A percentile compares a stretch with the other conserved stretches of the same genome.
Conservation (phyloP, 2,329 filamentous ascomycete species). For the Colletotrichum tropicale region DNA sequence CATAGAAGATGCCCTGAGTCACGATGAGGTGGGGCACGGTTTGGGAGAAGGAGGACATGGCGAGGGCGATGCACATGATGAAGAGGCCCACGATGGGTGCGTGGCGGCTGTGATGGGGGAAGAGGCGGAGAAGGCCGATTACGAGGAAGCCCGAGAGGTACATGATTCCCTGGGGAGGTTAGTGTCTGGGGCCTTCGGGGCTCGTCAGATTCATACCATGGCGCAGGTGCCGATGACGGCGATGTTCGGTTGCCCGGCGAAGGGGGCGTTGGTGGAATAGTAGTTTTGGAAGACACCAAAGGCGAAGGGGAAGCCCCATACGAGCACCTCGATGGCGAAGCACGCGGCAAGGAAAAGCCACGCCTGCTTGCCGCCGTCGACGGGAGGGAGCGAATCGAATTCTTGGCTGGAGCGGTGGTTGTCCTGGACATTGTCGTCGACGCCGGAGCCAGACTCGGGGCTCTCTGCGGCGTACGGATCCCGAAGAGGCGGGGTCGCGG, state of each 20-base stretch:
- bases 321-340: slow-evolving; percentile 56
- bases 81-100: slow-evolving; percentile 50
- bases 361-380: slow-evolving; percentile 40
- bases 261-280: slow-evolving; percentile 65
- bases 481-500: not conserved
- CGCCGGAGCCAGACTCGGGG: not conserved
- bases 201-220: slow-evolving; percentile 44
- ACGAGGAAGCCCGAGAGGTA: slow-evolving; percentile 58
- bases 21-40: slow-evolving; percentile 59
- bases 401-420: not conserved
- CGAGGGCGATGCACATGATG: slow-evolving; percentile 56
- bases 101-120: slow-evolving; percentile 43
- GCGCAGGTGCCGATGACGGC: slow-evolving; percentile 69
- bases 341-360: slow-evolving; percentile 33
- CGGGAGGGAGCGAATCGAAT: slow-evolving; percentile 33
- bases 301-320: slow-evolving; percentile 69
- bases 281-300: slow-evolving; percentile 76
- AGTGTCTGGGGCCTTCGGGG: not conserved
- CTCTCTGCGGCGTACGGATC: not conserved
- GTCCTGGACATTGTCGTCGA: not conserved
- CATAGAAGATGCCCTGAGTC: slow-evolving; percentile 67
- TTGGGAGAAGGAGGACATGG: slow-evolving; percentile 56
- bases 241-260: slow-evolving; percentile 57
- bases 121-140: slow-evolving; percentile 49
- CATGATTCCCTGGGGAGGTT: slow-evolving; percentile 49